phyloP scores from a whole-genome alignment of 441 rosid genomes.

The Mallotus repandus region DNA sequence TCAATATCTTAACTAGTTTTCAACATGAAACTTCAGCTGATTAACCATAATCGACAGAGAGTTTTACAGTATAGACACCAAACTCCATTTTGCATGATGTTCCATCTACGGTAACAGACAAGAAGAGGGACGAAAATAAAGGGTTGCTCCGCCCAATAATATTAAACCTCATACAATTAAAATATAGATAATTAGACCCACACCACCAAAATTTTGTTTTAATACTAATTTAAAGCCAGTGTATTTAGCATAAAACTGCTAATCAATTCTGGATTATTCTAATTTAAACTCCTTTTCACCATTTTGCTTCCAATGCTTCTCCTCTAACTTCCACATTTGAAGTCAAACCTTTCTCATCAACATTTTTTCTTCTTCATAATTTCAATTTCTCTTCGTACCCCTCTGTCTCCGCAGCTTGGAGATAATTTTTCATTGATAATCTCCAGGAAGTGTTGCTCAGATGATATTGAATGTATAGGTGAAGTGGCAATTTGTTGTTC shows the following conservation, averaged over 20 bases:
- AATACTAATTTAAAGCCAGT: conserved; percentile 22
- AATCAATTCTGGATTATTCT: conserved; percentile 38
- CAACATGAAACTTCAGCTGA: neutral
- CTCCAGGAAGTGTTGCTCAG: conserved; percentile 6
- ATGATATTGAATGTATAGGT: neutral
- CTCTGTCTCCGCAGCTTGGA: conserved; percentile 6
- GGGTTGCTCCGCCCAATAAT: conserved; percentile 40
- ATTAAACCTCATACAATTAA: conserved; percentile 21
- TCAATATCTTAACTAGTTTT: neutral
- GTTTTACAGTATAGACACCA: neutral
- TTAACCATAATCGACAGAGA: conserved; percentile 1
- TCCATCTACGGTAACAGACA: conserved; percentile 49
- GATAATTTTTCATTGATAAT: conserved; percentile 5
- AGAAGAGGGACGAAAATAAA: conserved; percentile 49
- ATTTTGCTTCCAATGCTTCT: conserved; percentile 30
- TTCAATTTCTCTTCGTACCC: conserved; percentile 16
- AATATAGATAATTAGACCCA: conserved; percentile 13
- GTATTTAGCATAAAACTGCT: conserved; percentile 25
- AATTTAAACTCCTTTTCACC: conserved; percentile 30
- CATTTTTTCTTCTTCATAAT: conserved; percentile 29
- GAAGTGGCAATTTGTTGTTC: neutral
- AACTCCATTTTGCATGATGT: conserved; percentile 32
- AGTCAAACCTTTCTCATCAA: conserved; percentile 50
- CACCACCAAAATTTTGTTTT: conserved; percentile 25
- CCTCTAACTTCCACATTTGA: conserved; percentile 33